Evolutionary conservation across 257 asterid genomes (phyloP).

Genomic region (Buddleja alternifolia): DNA sequence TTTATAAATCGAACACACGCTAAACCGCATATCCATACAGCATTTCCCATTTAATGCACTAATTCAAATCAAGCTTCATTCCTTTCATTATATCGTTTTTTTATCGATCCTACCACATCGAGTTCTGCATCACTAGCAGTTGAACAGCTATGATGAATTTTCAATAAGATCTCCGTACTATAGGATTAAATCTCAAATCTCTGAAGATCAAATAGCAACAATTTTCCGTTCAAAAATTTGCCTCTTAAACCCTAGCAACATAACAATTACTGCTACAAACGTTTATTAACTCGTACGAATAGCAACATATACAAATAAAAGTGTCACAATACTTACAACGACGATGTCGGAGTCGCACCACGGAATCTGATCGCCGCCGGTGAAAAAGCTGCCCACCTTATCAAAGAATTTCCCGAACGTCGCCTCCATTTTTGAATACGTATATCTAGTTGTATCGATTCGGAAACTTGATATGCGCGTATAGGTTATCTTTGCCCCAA

Average conservation of each 20-base stretch:
- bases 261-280: background rate
- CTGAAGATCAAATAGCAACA: background rate
- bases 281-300: background rate
- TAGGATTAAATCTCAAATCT: background rate
- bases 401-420: constrained; percentile 63
- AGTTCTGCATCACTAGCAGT: background rate
- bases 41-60: background rate
- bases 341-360: constrained; percentile 77
- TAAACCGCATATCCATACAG: background rate
- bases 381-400: constrained; percentile 66
- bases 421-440: constrained; percentile 53
- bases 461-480: background rate
- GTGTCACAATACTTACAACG: constrained; percentile 47
- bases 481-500: background rate
- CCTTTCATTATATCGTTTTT: background rate
- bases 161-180: background rate
- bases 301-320: background rate
- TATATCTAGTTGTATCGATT: background rate
- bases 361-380: constrained; percentile 81
- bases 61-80: background rate
- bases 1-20: background rate
- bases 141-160: background rate
- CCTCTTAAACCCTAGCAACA: constrained; percentile 29
- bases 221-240: background rate
- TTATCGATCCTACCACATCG: constrained; percentile 11